Evolutionary conservation across 2,329 filamentous ascomycete genomes (phyloP).

Genomic region (Diaporthe destruens): DNA sequence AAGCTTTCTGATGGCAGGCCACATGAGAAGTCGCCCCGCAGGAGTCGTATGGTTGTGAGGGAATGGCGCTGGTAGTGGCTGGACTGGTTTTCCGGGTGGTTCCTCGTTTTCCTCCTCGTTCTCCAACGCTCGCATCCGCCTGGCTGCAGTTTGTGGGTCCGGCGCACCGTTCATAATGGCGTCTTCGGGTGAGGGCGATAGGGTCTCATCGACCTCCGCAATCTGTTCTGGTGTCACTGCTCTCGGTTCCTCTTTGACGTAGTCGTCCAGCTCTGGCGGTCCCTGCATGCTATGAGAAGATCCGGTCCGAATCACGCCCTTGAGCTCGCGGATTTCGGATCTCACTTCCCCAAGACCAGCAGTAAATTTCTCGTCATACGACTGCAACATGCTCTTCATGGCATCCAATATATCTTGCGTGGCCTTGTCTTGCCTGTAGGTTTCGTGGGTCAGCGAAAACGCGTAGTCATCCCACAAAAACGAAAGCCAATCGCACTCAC

Average conservation of each 20-base stretch:
- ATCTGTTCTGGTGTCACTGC: conserved; percentile 31
- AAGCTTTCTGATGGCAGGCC: conserved; percentile 76
- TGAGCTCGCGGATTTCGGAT: conserved; percentile 42
- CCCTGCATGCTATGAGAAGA: conserved; percentile 35
- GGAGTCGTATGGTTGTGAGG: conserved; percentile 90
- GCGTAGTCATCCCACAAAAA: background rate
- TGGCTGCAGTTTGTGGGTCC: conserved; percentile 42
- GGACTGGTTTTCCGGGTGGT: conserved; percentile 54
- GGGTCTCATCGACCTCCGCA: conserved; percentile 26
- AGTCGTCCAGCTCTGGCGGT: background rate
- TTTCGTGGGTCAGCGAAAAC: conserved; percentile 12
- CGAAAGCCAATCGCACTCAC: conserved; percentile 63
- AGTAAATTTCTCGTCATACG: conserved; percentile 44
- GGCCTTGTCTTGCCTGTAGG: conserved; percentile 68
- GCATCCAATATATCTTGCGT: conserved; percentile 71
- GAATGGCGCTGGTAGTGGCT: conserved; percentile 75
- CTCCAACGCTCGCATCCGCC: conserved; percentile 52
- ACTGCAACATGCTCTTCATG: conserved; percentile 56
- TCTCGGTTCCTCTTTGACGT: conserved; percentile 20
- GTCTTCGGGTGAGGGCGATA: conserved; percentile 32
- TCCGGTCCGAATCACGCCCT: conserved; percentile 10
- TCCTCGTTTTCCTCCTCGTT: conserved; percentile 48
- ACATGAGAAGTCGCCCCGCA: conserved; percentile 84
- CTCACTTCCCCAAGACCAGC: conserved; percentile 52
- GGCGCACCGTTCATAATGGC: conserved; percentile 32